Conservation (phyloP, 2,329 filamentous ascomycete species). For the Fusarium concolor region DNA sequence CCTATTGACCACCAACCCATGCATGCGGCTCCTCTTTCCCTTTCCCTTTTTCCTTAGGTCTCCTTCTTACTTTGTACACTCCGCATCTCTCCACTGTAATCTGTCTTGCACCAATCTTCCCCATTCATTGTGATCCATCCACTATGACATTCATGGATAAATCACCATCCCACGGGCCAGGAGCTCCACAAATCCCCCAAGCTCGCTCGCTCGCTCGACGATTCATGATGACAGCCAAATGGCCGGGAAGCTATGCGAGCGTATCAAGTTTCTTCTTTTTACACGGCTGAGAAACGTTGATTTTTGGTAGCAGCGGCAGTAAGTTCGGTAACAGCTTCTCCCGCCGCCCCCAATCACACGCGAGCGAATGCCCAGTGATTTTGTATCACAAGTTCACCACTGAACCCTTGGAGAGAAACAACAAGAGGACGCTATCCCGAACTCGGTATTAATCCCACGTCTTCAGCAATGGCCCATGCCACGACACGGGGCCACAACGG, state of each 20-base stretch:
- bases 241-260: conserved; percentile 7
- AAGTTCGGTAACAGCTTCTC: not conserved
- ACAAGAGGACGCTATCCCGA: conserved; percentile 27
- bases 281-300: not conserved
- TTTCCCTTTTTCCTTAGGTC: not conserved
- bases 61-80: conserved; percentile 34
- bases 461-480: conserved; percentile 39
- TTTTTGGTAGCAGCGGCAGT: not conserved
- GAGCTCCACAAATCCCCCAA: conserved; percentile 37
- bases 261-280: conserved; percentile 15
- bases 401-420: conserved; percentile 29
- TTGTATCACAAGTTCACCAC: conserved; percentile 8
- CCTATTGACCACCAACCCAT: conserved; percentile 9
- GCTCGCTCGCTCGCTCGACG: conserved; percentile 2
- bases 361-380: conserved; percentile 6
- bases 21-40: conserved; percentile 2
- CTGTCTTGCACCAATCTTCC: conserved; percentile 38
- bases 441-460: conserved; percentile 39
- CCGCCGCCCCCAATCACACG: conserved; percentile 8
- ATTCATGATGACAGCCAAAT: conserved; percentile 19
- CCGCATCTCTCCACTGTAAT: conserved; percentile 31
- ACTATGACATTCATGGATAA: conserved; percentile 40
- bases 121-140: conserved; percentile 40
- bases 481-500: conserved; percentile 32
- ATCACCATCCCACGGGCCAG: conserved; percentile 38